Evolutionary conservation across 768 basidiomycete genomes (phyloP).

Genomic region (Mycena pura): DNA sequence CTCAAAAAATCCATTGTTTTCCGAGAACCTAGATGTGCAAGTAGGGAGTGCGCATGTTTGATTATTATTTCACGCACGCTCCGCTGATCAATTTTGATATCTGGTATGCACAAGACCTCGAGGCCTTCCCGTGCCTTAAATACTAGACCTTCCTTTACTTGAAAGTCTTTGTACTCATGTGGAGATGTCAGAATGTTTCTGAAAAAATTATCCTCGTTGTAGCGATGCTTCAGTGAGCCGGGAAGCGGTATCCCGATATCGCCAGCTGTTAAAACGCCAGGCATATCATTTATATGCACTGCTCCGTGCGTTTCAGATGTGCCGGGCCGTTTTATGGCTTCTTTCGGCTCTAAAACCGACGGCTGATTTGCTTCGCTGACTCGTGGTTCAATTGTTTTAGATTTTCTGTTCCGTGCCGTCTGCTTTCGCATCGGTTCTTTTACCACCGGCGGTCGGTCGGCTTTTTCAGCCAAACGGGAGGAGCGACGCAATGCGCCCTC

Average conservation of each 20-base stretch:
- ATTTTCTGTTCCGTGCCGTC: not conserved
- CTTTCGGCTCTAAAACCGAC: too few relatives aligned
- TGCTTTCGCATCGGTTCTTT: too few relatives aligned
- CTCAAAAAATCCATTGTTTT: constrained; percentile 35
- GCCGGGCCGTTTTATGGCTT: too few relatives aligned
- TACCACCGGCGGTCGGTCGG: not conserved
- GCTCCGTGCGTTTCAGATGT: not conserved
- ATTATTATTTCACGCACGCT: constrained; percentile 36
- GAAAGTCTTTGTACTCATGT: constrained; percentile 35
- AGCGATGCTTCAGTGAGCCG: not conserved
- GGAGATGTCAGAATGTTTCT: constrained; percentile 31
- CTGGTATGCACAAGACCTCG: constrained; percentile 30
- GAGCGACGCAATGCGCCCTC: constrained; percentile 13
- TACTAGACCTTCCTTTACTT: constrained; percentile 28
- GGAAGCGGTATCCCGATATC: constrained; percentile 1
- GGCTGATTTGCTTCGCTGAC: too few relatives aligned
- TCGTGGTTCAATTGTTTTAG: too few relatives aligned
- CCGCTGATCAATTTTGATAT: constrained; percentile 18
- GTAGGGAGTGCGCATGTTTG: constrained; percentile 40
- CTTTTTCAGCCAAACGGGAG: not conserved
- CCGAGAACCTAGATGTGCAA: constrained; percentile 40
- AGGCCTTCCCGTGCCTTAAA: constrained; percentile 14
- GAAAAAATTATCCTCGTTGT: constrained; percentile 33
- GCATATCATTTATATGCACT: too few relatives aligned
- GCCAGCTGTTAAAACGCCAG: not conserved